These are phyloP conservation scores for Margaritispora aquatica DNA, from an alignment of 495 filamentous ascomycete genomes.

Conservation along the genomic window DNA sequence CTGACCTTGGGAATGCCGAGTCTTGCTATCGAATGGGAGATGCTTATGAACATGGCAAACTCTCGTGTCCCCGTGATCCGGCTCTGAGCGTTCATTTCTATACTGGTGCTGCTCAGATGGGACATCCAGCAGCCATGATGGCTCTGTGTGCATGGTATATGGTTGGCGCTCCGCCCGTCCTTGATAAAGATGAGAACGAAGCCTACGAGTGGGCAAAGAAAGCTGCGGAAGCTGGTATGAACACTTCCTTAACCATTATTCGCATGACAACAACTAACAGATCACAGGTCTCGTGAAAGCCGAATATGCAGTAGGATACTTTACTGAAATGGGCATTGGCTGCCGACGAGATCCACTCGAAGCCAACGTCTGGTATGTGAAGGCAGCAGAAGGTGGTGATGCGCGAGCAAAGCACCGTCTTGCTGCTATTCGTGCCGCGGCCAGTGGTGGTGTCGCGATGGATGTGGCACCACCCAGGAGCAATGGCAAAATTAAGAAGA, in stretches of 20 bases:
- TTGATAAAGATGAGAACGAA: conserved; percentile 93
- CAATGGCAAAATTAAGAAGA: conserved; percentile 46
- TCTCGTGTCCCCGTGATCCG: conserved; percentile 83
- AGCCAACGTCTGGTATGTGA: conserved; percentile 98
- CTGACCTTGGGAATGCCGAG: conserved; percentile 82
- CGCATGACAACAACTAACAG: conserved; percentile 13
- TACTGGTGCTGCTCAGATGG: conserved; percentile 78
- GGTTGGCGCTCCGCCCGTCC: conserved; percentile 84
- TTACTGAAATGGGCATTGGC: conserved; percentile 97
- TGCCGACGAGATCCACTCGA: conserved; percentile 88
- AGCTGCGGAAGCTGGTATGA: conserved; percentile 78
- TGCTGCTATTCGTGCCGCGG: conserved; percentile 78
- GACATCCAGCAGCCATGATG: conserved; percentile 93
- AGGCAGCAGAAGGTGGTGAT: conserved; percentile 88
- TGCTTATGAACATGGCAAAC: conserved; percentile 88
- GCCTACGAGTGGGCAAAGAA: conserved; percentile 93
- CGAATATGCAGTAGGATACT: conserved; percentile 92
- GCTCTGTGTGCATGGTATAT: conserved; percentile 98
- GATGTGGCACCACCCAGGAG: conserved; percentile 37
- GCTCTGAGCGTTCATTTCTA: conserved; percentile 97
- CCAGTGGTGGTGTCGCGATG: conserved; percentile 60
- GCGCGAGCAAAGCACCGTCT: conserved; percentile 81
- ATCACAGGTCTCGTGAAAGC: conserved; percentile 77
- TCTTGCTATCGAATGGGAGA: conserved; percentile 87
- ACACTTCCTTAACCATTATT: conserved; percentile 2